Conservation (phyloP, 805 yeast species). For the Ogataea saltuana region DNA sequence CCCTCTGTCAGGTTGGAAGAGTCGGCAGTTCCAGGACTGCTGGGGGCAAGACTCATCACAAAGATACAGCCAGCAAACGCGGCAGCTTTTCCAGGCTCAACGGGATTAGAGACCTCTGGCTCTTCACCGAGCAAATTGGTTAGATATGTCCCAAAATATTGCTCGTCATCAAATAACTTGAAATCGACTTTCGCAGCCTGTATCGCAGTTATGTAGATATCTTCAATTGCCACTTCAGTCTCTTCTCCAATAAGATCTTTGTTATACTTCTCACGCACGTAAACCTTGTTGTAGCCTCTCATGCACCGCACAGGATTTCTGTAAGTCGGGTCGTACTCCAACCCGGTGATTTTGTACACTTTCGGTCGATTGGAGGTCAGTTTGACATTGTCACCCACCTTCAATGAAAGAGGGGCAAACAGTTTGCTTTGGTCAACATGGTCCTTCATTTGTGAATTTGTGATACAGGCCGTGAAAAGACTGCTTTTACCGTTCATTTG, state of each 20-base stretch:
- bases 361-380: slow-evolving; percentile 32
- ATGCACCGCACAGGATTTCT: slow-evolving; percentile 47
- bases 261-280: slow-evolving; percentile 34
- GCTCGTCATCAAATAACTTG: slow-evolving; percentile 19
- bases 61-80: slow-evolving; percentile 40
- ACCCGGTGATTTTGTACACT: slow-evolving; percentile 47
- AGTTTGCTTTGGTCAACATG: slow-evolving; percentile 35
- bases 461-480: slow-evolving; percentile 6
- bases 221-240: slow-evolving; percentile 29
- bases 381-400: slow-evolving; percentile 56
- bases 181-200: slow-evolving; percentile 35
- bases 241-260: slow-evolving; percentile 22
- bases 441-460: slow-evolving; percentile 27
- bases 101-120: background rate
- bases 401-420: slow-evolving; percentile 48
- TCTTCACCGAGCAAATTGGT: slow-evolving; percentile 8
- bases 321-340: slow-evolving; percentile 31
- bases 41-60: slow-evolving; percentile 34
- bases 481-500: background rate
- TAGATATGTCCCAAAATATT: slow-evolving; percentile 14
- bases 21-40: slow-evolving; percentile 3
- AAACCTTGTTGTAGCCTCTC: slow-evolving; percentile 59
- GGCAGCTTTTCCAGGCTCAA: background rate
- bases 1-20: slow-evolving; percentile 18
- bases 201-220: slow-evolving; percentile 34